Evolutionary conservation across 306 rosid genomes (phyloP), one percentile per base, ranked within the genome.

Genomic region (Oxytropis ochrocephala): DNA sequence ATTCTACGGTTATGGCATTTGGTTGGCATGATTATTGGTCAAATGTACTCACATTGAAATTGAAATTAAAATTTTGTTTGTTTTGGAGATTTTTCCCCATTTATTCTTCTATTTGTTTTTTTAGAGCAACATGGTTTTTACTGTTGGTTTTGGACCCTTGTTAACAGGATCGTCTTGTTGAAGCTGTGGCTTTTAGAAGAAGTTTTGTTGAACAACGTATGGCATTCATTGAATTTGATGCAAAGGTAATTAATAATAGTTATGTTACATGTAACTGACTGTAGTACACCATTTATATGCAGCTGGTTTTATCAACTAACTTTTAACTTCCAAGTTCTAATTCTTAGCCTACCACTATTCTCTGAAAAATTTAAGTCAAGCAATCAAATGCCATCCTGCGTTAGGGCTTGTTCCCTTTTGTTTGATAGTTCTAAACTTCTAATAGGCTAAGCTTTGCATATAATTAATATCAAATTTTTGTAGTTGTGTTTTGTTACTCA

Each of bases 201-300:
- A 82, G 59, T 58, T 79, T 57, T 75, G 82, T 86, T 72, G 91
- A 77, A 69, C 78, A 60, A 13, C 96, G 81, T 29, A 79, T 94
- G 96, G 64, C 87, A 48, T 72, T 64, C 39, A 69, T 94, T 74
- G 96, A 94, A 71, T 73, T 85, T 56, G 97, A 94, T 32, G 87
- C 87, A 6, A 87, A 94, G 98, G 98, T 94, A 88, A 74, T 74
- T 56, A 52, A 27, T 29, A 64, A 43, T 29, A 42, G 5, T 67
- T 54, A 47, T 72, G 74, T 35, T 60, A 9, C 54, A 41, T 51
- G 19, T 16, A 41, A 60, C 39, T 30, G 69, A 56, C 39, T 19
- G 16, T 54, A 61, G n/a, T 27, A 10, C 72, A 9, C 39, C 62
- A 48, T 51, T 17, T 41, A 4, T 35, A 30, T 44, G 63, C 60